Base-by-base conservation (phyloP, 352 stramenopile genomes). In the Globisporangium uncinulatum region DNA sequence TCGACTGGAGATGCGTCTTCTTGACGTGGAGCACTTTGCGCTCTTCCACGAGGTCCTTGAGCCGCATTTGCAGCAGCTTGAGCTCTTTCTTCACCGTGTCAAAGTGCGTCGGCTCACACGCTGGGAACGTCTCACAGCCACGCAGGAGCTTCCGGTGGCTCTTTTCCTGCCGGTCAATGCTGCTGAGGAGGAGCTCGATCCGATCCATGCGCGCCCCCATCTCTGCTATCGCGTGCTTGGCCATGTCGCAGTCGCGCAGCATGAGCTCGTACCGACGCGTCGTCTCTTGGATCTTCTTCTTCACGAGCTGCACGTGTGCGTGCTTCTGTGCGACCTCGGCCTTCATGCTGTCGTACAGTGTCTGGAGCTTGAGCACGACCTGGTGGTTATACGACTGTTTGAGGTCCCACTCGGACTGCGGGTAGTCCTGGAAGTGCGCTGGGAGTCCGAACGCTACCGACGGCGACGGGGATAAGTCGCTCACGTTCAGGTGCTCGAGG, bases 161-260 rank as follows among this genome's bases (percentile, higher is more conserved):
- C 50, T 81, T 86, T 54, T 89, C 82, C 62, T 94, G 82, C 21
- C 74, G 69, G 19, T 89, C 77, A 37, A 94, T 86, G 34, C 68
- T 74, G 46, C 65, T 63, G 47, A 86, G 60, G 54, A 89, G 73
- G 11, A 70, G 55, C 34, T 92, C 82, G 34, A 92, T 71, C 67
- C 89, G 86, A 20, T 73, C 69, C 47, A 89, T 69, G 10, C 84
- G 82, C 32, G 63, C 60, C 14, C 68, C 76, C 82, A 94, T 94
- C 69, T 92, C 84, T 36, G 83, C 69, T 6, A 83, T 70, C 6
- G 84, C 84, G 15, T 80, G 73, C 54, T 86, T 82, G 50, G 82
- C 82, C 78, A 91, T 89, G 3, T 90, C 76, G 37, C 74, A 89
- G 49, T 94, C 83, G 7, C 79, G 79, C 70, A 90, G 86, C 43